These are phyloP conservation scores for Candida frijolesensis DNA, from an alignment of 1,139 yeast genomes.

Conservation along the genomic window DNA sequence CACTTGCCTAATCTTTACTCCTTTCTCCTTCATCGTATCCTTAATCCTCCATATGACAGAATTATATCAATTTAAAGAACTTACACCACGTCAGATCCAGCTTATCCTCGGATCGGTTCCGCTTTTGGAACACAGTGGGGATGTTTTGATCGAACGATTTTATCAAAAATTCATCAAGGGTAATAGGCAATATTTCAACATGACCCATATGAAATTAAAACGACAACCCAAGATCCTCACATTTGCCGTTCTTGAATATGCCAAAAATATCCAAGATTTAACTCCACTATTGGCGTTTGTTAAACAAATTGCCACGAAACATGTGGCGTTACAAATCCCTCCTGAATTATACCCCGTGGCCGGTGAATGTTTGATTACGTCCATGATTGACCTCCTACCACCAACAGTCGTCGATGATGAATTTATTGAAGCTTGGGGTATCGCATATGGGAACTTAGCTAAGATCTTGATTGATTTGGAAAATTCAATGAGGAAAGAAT, in stretches of 20 bases:
- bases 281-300: constrained; percentile 57
- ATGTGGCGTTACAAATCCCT: constrained; percentile 61
- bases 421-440: constrained; percentile 65
- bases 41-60: constrained; percentile 18
- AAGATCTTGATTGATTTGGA: constrained; percentile 63
- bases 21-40: too few species aligned
- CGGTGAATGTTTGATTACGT: constrained; percentile 54
- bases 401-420: constrained; percentile 55
- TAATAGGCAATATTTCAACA: constrained; percentile 53
- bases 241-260: constrained; percentile 61
- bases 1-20: too few species aligned
- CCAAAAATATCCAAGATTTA: constrained; percentile 63
- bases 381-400: constrained; percentile 60
- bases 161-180: constrained; percentile 29
- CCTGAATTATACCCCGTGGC: constrained; percentile 71
- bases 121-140: constrained; percentile 57
- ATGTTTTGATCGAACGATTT: constrained; percentile 53
- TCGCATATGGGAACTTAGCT: constrained; percentile 67
- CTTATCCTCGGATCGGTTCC: constrained; percentile 62
- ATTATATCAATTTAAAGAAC: constrained; percentile 19
- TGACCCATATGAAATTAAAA: constrained; percentile 54
- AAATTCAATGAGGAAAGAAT: constrained; percentile 41
- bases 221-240: constrained; percentile 70
- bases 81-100: constrained; percentile 32
- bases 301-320: constrained; percentile 62